Conservation (phyloP, 2,329 filamentous ascomycete species). For the Trichophyton simii region DNA sequence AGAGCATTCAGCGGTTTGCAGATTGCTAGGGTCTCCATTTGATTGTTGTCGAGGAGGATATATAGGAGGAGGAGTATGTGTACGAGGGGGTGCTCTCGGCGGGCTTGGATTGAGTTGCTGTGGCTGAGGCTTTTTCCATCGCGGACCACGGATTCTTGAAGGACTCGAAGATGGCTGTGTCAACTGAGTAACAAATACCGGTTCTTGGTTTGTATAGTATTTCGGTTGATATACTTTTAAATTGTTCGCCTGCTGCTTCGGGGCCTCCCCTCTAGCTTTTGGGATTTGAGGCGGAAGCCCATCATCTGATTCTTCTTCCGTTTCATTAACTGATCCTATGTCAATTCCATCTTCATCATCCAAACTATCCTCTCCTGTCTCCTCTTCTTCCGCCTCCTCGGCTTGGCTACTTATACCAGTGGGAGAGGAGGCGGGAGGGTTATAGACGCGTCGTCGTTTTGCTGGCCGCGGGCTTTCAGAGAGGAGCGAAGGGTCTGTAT, state of each 20-base stretch:
- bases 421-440: background rate
- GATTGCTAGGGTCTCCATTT: background rate
- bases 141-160: constrained; percentile 39
- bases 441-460: constrained; percentile 26
- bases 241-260: background rate
- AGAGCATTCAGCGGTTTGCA: constrained; percentile 13
- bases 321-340: background rate
- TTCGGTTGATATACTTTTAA: constrained; percentile 30
- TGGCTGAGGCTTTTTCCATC: constrained; percentile 36
- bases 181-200: constrained; percentile 38
- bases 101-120: constrained; percentile 2
- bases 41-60: background rate
- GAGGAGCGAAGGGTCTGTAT: background rate
- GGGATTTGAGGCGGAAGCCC: background rate
- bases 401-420: background rate
- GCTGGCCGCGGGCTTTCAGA: constrained; percentile 18
- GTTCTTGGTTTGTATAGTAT: constrained; percentile 27
- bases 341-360: background rate
- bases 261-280: background rate
- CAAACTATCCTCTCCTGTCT: background rate
- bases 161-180: constrained; percentile 39
- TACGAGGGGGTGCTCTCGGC: background rate
- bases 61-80: background rate
- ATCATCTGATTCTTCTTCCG: background rate
- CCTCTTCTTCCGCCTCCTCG: background rate